Evolutionary conservation across 345 rosid genomes (phyloP).

Genomic region (Eucalyptus albens): DNA sequence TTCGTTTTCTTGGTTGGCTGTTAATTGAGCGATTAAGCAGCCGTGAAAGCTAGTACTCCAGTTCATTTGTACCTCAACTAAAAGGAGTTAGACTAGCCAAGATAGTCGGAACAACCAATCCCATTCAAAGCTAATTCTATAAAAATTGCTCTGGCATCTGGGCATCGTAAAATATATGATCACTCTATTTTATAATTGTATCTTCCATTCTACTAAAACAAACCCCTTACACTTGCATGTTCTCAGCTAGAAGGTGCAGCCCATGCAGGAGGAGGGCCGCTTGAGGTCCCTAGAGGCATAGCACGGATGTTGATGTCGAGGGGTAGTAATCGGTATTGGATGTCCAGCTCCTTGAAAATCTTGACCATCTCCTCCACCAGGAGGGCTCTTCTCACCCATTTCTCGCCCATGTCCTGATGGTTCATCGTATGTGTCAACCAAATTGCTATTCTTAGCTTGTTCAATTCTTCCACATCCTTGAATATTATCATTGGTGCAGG

Average conservation of each 20-base stretch:
- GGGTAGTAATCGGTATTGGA: constrained; percentile 58
- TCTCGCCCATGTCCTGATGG: constrained; percentile 74
- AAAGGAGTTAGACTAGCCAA: not conserved
- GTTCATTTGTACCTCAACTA: not conserved
- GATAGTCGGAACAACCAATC: not conserved
- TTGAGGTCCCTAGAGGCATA: constrained; percentile 27
- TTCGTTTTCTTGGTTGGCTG: not conserved
- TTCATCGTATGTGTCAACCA: constrained; percentile 73
- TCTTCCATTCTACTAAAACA: not conserved
- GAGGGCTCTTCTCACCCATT: constrained; percentile 40
- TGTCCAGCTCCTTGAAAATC: constrained; percentile 58
- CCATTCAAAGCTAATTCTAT: not conserved
- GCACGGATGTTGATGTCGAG: constrained; percentile 43
- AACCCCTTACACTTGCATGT: not conserved
- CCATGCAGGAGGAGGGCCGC: constrained; percentile 13
- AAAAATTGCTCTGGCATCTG: not conserved
- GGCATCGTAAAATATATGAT: not conserved
- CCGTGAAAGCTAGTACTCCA: not conserved
- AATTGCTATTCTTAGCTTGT: constrained; percentile 47
- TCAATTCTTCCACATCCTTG: constrained; percentile 51
- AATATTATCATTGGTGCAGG: constrained; percentile 42
- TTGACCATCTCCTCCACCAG: constrained; percentile 68
- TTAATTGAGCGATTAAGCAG: not conserved
- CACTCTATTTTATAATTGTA: not conserved
- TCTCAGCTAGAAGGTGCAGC: not conserved